Conservation (phyloP, 768 basidiomycete genomes). For the Lepiota venenata region DNA sequence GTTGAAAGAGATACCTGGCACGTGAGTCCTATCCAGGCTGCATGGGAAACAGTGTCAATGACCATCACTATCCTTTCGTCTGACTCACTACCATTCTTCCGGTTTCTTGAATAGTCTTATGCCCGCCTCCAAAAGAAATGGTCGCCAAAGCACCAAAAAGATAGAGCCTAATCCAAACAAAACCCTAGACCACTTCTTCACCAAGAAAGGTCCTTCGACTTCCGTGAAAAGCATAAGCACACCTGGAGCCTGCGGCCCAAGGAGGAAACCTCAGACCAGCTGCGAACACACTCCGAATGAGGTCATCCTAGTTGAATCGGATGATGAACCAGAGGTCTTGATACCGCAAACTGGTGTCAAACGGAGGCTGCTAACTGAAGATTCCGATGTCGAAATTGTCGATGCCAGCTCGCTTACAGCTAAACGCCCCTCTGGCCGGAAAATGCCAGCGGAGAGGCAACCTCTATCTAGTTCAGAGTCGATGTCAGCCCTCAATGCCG, state of each 20-base stretch:
- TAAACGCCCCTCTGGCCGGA: neutral
- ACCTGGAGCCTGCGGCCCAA: too few relatives aligned
- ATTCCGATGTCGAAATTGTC: conserved; percentile 11
- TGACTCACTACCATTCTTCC: neutral
- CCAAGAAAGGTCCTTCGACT: neutral
- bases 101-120: neutral
- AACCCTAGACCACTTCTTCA: conserved; percentile 10
- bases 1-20: too few relatives aligned
- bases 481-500: neutral
- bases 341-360: conserved; percentile 23
- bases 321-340: conserved; percentile 43
- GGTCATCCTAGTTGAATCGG: conserved; percentile 63
- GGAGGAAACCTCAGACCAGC: neutral
- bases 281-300: conserved; percentile 17
- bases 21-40: too few relatives aligned
- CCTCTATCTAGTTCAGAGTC: neutral
- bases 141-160: neutral
- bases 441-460: neutral
- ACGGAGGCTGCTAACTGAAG: conserved; percentile 19
- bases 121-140: neutral
- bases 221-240: neutral
- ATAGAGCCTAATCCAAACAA: neutral
- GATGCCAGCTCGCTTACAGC: neutral
- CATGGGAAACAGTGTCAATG: too few relatives aligned
- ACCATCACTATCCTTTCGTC: neutral